These are phyloP conservation scores for Cucurbita moschata DNA, from an alignment of 306 rosid genomes.

Conservation along the genomic window DNA sequence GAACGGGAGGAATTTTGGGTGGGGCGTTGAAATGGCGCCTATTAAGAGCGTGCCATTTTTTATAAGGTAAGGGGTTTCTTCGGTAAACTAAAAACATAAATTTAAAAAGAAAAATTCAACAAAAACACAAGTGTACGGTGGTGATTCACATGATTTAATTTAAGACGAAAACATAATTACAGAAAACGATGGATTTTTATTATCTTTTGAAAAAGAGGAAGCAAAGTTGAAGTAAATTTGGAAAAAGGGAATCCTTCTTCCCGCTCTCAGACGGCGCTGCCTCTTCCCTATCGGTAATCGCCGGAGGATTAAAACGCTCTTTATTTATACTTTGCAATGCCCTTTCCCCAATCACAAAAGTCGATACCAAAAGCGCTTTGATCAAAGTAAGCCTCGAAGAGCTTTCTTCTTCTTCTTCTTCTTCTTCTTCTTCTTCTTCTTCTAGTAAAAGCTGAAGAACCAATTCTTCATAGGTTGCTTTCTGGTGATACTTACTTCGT, in stretches of 20 bases:
- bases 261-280: neutral
- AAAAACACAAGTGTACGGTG: neutral
- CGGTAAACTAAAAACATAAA: too few species aligned
- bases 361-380: neutral
- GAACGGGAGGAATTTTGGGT: neutral
- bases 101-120: too few species aligned
- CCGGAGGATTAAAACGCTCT: neutral
- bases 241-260: neutral
- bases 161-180: neutral
- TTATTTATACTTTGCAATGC: neutral
- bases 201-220: neutral
- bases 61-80: too few species aligned
- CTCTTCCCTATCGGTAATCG: neutral
- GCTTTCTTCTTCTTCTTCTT: neutral
- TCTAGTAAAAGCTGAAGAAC: neutral
- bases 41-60: too few species aligned
- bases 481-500: neutral
- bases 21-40: too few species aligned
- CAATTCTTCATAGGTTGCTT: neutral
- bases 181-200: neutral
- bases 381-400: neutral
- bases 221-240: neutral
- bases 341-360: neutral
- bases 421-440: neutral
- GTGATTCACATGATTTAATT: neutral